Conservation (phyloP, 208 protist genomes). For the Strigomonas culicis region DNA sequence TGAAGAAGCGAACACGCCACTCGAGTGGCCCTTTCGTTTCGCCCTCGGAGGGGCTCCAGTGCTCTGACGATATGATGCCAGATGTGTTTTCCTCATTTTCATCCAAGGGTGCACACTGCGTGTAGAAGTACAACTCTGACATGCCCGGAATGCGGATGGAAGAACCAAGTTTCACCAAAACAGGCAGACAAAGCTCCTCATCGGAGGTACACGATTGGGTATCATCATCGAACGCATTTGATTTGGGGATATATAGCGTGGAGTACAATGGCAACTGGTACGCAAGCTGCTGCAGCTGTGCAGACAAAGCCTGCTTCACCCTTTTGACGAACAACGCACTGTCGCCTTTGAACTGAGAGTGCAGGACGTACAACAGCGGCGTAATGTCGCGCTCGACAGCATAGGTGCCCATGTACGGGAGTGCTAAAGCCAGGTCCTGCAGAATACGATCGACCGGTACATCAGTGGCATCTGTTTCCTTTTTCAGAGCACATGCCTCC, state of each 20-base stretch:
- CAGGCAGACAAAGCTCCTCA: not conserved
- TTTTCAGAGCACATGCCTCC: not conserved
- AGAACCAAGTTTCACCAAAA: not conserved
- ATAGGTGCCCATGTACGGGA: constrained; percentile 39
- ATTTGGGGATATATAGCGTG: not conserved
- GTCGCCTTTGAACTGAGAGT: constrained; percentile 16
- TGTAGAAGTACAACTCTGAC: not conserved
- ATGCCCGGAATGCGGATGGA: not conserved
- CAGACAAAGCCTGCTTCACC: constrained; percentile 16
- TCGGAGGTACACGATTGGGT: not conserved
- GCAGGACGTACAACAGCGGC: constrained; percentile 50
- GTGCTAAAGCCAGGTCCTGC: not conserved
- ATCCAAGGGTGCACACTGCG: not conserved
- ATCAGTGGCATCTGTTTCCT: not conserved
- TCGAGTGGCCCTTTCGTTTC: not conserved
- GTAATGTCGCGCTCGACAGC: constrained; percentile 63
- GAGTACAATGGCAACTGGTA: not conserved
- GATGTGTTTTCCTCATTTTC: not conserved
- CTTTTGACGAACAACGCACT: constrained; percentile 1
- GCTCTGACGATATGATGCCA: not conserved
- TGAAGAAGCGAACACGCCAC: not conserved
- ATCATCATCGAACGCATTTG: not conserved
- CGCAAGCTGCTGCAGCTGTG: constrained; percentile 15
- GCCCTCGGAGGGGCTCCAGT: not conserved
- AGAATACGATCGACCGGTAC: not conserved